Base-by-base conservation (phyloP, 202 grass and related monocot genomes). In the Digitaria exilis region DNA sequence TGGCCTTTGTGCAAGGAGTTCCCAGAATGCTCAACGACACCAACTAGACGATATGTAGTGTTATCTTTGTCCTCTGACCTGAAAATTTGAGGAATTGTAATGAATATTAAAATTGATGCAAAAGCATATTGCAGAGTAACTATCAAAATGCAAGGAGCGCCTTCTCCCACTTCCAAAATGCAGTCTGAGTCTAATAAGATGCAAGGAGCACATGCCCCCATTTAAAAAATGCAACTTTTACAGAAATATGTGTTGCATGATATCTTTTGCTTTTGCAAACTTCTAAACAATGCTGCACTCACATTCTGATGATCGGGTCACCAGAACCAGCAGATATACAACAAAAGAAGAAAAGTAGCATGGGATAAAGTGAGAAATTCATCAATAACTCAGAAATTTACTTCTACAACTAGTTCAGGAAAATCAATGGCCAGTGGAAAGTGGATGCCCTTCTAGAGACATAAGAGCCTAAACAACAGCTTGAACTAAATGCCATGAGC, bases 1-100 rank as follows among this genome's bases (percentile, higher is more conserved):
- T 90, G 91, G 79, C 73, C 13, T 22, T 0, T 0, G 0, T 16
- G 21, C 17, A 31, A 11, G 16, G 26, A 10, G 5, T 57, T 63
- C 4, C 88, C 91, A 3, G 66, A 57, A 69, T 88, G 91, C 78
- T 90, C 86, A 58, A 90, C 76, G 58, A 84, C 31, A 42, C 88
- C 91, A 65, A 88, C 63, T 50, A 94, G 79, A 28, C 58, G 78
- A 79, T 94, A 94, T 22, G 0, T 69, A 61, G 54, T 73, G 12
- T 83, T 81, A 37, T 81, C n/a, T 54, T 22, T 80, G n/a, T n/a
- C n/a, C n/a, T n/a, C n/a, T n/a, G n/a, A n/a, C n/a, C n/a, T n/a
- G n/a, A n/a, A n/a, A n/a, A n/a, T n/a, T n/a, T n/a, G n/a, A n/a
- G n/a, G n/a, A n/a, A n/a, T n/a, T n/a, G n/a, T n/a, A n/a, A n/a